These are phyloP conservation scores for Macrolepiota dolichaula DNA, from an alignment of 768 basidiomycete genomes.

Conservation along the genomic window DNA sequence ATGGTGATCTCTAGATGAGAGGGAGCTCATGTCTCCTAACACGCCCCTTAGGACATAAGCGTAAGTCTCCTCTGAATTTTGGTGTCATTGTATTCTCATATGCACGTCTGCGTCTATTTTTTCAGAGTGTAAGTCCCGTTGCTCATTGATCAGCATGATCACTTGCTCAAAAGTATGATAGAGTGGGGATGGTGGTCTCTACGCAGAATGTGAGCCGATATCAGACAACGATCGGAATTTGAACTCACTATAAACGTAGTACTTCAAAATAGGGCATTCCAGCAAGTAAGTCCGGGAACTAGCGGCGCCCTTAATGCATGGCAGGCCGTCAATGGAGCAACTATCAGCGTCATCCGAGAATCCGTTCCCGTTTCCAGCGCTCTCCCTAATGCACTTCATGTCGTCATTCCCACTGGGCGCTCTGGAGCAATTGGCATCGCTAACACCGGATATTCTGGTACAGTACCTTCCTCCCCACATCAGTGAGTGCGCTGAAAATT, in stretches of 20 bases:
- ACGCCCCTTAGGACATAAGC: conserved; percentile 50
- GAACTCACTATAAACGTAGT: conserved; percentile 28
- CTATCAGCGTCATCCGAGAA: conserved; percentile 50
- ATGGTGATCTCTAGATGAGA: not conserved
- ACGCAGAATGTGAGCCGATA: conserved; percentile 49
- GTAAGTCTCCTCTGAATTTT: conserved; percentile 31
- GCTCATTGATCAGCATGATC: not conserved
- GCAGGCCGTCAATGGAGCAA: conserved; percentile 42
- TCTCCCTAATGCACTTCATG: conserved; percentile 59
- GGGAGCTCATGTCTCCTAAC: not conserved
- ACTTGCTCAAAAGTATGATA: conserved; percentile 17
- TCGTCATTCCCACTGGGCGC: conserved; percentile 38
- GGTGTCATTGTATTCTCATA: not conserved
- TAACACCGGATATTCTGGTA: conserved; percentile 59
- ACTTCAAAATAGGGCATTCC: conserved; percentile 70
- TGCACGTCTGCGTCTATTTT: not conserved
- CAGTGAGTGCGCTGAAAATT: not conserved
- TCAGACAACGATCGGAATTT: not conserved
- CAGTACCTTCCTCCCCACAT: not conserved
- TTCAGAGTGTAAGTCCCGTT: conserved; percentile 32
- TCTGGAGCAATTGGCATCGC: conserved; percentile 47
- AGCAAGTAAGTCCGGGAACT: conserved; percentile 55
- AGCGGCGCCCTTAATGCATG: conserved; percentile 48
- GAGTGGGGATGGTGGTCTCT: conserved; percentile 71
- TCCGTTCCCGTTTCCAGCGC: conserved; percentile 50